A percentile compares a stretch with the other conserved stretches of the same genome.
These are phyloP conservation scores for Paramecium primaurelia DNA, from an alignment of 73 alveolate genomes.

Conservation along the genomic window DNA sequence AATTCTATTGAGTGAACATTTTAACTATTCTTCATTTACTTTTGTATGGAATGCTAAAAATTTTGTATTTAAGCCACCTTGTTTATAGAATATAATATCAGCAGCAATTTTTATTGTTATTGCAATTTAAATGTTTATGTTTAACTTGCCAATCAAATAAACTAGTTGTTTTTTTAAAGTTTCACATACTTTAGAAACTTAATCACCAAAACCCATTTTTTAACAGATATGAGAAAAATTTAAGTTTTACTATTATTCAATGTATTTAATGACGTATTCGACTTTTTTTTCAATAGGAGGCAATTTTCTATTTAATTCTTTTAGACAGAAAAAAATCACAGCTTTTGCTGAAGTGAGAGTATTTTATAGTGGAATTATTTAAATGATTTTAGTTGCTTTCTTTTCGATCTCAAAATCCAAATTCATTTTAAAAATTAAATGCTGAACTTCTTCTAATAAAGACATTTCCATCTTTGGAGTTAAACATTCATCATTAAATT, in stretches of 20 bases:
- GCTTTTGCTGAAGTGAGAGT: background rate
- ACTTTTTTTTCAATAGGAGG: background rate
- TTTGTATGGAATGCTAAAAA: background rate
- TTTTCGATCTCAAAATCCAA: constrained; percentile 15
- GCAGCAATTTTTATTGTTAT: constrained; percentile 18
- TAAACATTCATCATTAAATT: constrained; percentile 13
- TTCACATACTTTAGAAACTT: background rate
- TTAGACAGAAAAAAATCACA: background rate
- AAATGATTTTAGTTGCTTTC: background rate
- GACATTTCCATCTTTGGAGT: background rate
- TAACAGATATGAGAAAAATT: background rate
- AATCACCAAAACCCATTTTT: constrained; percentile 9
- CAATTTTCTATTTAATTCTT: background rate
- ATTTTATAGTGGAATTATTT: background rate
- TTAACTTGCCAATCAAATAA: background rate
- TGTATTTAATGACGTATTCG: background rate
- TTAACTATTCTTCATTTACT: constrained; percentile 19
- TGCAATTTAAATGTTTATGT: background rate
- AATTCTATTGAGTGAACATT: background rate
- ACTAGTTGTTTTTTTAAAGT: background rate
- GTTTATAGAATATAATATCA: background rate
- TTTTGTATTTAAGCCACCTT: constrained; percentile 36
- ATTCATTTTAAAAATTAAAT: background rate
- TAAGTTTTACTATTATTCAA: background rate
- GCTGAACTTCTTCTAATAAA: constrained; percentile 12